Evolutionary conservation across 2,329 filamentous ascomycete species (phyloP).

Genomic region (Zasmidium cellare): DNA sequence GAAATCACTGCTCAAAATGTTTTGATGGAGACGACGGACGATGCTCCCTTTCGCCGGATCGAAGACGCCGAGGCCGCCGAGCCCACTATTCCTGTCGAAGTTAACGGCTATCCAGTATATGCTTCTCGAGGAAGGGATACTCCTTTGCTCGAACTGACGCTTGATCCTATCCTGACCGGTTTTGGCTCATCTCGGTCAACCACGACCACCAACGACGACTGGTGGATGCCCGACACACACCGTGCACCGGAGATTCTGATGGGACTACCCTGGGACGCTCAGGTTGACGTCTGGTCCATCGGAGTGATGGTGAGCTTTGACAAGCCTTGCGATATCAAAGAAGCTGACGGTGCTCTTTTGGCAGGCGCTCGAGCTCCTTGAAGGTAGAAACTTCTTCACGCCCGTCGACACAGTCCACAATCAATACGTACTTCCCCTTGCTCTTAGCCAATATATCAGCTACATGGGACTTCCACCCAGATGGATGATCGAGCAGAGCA

Average conservation of each 20-base stretch:
- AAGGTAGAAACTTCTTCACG: conserved; percentile 31
- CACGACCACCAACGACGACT: conserved; percentile 12
- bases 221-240: conserved; percentile 29
- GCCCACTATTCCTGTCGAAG: conserved; percentile 1
- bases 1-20: conserved; percentile 37
- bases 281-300: conserved; percentile 30
- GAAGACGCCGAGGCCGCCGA: conserved; percentile 6
- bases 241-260: conserved; percentile 29
- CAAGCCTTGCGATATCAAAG: no score
- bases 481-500: conserved; percentile 6
- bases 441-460: conserved; percentile 31
- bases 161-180: conserved; percentile 24
- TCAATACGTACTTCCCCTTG: conserved; percentile 30
- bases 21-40: conserved; percentile 42
- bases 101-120: background rate
- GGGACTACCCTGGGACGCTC: conserved; percentile 24
- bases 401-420: conserved; percentile 26
- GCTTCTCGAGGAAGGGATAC: conserved; percentile 1
- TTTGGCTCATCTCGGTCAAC: conserved; percentile 24
- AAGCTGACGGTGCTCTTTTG: no score
- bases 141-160: conserved; percentile 11
- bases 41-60: conserved; percentile 2
- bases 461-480: conserved; percentile 7
- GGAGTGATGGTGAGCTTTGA: conserved; percentile 27
- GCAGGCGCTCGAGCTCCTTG: conserved; percentile 31